Evolutionary conservation across 805 yeast species (phyloP), one percentile per base, ranked within the genome.

Genomic region (Metschnikowia bowlesiae): DNA sequence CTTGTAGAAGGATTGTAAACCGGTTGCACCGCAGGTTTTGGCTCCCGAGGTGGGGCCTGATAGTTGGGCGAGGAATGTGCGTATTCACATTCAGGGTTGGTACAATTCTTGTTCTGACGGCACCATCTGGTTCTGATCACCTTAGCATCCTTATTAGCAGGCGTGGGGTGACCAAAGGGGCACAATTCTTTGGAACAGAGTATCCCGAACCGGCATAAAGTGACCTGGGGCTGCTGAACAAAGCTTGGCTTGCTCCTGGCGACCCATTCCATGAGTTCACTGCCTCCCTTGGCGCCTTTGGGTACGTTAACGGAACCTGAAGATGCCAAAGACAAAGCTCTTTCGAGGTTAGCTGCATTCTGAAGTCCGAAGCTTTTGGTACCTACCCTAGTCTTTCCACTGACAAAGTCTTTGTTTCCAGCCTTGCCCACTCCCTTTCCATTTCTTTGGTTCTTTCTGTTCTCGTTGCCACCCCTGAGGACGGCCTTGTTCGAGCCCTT

Each of bases 101-200:
- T 56, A 71, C 97, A 90, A 18, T 69, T 66, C 57, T 84, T 77
- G 56, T 87, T 87, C 35, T 74, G 81, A 7, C 83, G 70, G 72
- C 97, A 90, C 96, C 96, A 87, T 56, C 82, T 85, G 44, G 80
- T 69, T 14, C 78, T 76, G 13, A 79, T 71, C 38, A 89, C 88
- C 58, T 83, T 81, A 30, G 90, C 89, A 53, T 79, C 82, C 54
- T 77, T 80, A 68, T 86, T 88, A 14, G 89, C 86, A 1, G 95
- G 94, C 0, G 96, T 88, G 41, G 97, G 96, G 64, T 90, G 97
- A 28, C 90, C 96, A 71, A 84, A 89, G 30, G 90, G 89, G 72
- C 97, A 90, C 54, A 81, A 69, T 53, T 83, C 89, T 61, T 87
- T 87, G 26, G 87, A 74, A 68, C 97, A 90, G 37, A 81, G 66